These are phyloP conservation scores for Spinellus fusiger DNA, from an alignment of 192 early-diverging fungal genomes.

Conservation along the genomic window DNA sequence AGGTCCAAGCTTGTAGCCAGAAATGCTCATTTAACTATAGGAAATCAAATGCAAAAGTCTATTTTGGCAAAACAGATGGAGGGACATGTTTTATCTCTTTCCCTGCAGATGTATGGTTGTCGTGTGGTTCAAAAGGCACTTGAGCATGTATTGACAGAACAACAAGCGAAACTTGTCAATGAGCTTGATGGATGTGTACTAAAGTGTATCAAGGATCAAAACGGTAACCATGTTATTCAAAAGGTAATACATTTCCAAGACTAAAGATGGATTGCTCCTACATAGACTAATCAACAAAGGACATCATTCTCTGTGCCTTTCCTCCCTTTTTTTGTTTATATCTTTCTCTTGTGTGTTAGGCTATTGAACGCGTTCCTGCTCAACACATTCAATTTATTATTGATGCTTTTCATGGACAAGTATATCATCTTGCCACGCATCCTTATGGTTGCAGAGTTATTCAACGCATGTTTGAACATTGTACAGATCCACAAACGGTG, in stretches of 20 bases:
- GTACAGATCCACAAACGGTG: slow-evolving; percentile 78
- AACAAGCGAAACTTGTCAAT: slow-evolving; percentile 84
- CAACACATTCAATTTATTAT: slow-evolving; percentile 96
- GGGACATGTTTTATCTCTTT: slow-evolving; percentile 87
- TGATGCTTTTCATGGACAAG: slow-evolving; percentile 94
- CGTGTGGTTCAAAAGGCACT: slow-evolving; percentile 98
- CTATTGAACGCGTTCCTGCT: slow-evolving; percentile 91
- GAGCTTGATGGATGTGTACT: slow-evolving; percentile 95
- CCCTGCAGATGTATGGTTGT: slow-evolving; percentile 99
- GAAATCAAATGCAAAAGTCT: slow-evolving; percentile 84
- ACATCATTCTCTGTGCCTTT: background rate
- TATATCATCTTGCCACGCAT: slow-evolving; percentile 93
- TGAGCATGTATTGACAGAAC: slow-evolving; percentile 86
- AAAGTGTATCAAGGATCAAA: slow-evolving; percentile 99
- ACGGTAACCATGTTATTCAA: slow-evolving; percentile 99
- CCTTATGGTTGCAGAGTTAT: slow-evolving; percentile 99
- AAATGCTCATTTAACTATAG: background rate
- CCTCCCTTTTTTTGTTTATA: background rate
- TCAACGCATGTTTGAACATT: slow-evolving; percentile 99
- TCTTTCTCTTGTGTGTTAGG: slow-evolving; percentile 21
- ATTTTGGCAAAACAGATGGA: slow-evolving; percentile 93
- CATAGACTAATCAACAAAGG: background rate
- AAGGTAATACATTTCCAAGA: slow-evolving; percentile 46
- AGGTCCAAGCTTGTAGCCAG: background rate
- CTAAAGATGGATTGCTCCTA: background rate